Conservation (phyloP, 192 early-diverging fungal genomes). For the Coemansia sp. region DNA sequence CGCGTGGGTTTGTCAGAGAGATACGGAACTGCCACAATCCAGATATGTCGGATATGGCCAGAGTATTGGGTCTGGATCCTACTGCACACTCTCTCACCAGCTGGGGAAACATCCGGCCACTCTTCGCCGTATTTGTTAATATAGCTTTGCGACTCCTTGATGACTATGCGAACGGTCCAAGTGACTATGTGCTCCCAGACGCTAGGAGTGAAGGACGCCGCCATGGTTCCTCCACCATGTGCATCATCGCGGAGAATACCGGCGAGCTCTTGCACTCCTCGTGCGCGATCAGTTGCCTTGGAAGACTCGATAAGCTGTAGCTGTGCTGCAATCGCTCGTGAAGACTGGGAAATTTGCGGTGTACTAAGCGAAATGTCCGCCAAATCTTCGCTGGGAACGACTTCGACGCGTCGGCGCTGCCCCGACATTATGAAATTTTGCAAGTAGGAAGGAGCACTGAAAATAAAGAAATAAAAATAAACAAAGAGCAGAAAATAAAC, state of each 20-base stretch:
- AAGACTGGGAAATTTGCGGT: background rate
- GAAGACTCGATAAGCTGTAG: conserved; percentile 39
- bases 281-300: conserved; percentile 45
- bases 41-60: conserved; percentile 42
- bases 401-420: conserved; percentile 29
- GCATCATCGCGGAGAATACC: conserved; percentile 41
- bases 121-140: conserved; percentile 39
- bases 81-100: conserved; percentile 23
- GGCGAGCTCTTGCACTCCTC: conserved; percentile 41
- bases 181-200: conserved; percentile 42
- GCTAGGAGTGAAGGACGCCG: conserved; percentile 14
- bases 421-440: conserved; percentile 18
- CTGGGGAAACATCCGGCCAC: conserved; percentile 27
- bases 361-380: conserved; percentile 5
- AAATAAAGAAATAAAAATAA: background rate
- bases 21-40: conserved; percentile 43
- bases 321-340: conserved; percentile 26
- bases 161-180: conserved; percentile 46
- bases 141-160: conserved; percentile 40
- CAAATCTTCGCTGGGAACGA: conserved; percentile 33
- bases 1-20: conserved; percentile 38
- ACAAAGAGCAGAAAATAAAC: background rate
- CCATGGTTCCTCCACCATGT: conserved; percentile 11
- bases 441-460: background rate
- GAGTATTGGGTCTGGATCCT: conserved; percentile 51